Evolutionary conservation across 2,329 filamentous ascomycete species (phyloP), one percentile per base, ranked within the genome.

Genomic region (Cladosporium cucumerinum): DNA sequence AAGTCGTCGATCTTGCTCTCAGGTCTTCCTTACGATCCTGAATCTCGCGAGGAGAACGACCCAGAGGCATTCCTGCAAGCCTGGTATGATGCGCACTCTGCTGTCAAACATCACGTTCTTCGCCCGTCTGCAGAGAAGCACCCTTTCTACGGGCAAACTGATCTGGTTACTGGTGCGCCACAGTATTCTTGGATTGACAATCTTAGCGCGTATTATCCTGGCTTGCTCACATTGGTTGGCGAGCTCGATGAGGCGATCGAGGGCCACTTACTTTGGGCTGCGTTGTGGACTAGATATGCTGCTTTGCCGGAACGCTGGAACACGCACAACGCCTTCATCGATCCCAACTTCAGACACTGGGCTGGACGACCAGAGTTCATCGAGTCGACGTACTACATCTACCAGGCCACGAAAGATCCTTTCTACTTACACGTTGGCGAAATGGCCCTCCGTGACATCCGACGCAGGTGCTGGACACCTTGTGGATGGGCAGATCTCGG

Each of bases 391-490:
- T 99, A 96, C 78, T 92, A 98, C 74, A 82, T 99, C n/a, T 98
- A 96, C 76, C 89, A 91, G 59, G 93, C 94, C 1, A 98, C 95
- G 0, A 86, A 89, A 71, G 95, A 99, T 76, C 93, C 93, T 0
- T 99, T 94, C 93, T 98, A 97, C 78, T 82, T 98, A 5, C 89
- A 97, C 74, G 91, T 96, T 23, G 95, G 93, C 30, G 95, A 99
- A 77, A 99, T 99, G 95, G 89, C 93, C 0, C 82, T 97, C 63
- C 86, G 87, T 65, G 95, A 99, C 73, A 93, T 99, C 72, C 89
- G 90, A 72, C 85, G 91, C 57, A 86, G 94, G 62, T 99, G 95
- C 78, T 93, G 92, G 87, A 92, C 93, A 0, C 85, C 86, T 67
- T 99, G 95, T 72, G 95, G 95, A 48, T 98, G 94, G 93, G 91